Conservation (phyloP, 1,284 basidiomycete genomes). For the Chalciporus sp. region DNA sequence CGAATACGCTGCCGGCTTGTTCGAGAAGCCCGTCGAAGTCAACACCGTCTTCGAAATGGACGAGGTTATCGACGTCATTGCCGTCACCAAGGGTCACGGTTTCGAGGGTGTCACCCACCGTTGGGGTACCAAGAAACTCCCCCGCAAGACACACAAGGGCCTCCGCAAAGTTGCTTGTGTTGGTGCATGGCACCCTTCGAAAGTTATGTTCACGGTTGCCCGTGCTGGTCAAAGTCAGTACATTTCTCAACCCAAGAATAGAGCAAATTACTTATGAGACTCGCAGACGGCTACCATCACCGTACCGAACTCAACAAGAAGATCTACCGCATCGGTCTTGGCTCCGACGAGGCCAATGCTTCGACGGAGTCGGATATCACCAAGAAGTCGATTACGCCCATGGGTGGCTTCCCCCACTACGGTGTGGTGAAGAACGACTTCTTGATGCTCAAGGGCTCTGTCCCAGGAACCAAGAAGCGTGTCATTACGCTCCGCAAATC, state of each 20-base stretch:
- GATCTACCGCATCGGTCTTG: constrained; percentile 94
- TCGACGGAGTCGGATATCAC: constrained; percentile 94
- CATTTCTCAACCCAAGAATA: neutral
- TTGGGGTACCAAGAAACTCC: constrained; percentile 99
- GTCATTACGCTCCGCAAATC: constrained; percentile 92
- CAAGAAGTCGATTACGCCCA: constrained; percentile 94
- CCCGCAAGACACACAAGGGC: constrained; percentile 99
- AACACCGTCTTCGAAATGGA: constrained; percentile 92
- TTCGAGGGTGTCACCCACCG: constrained; percentile 99
- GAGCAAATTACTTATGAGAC: constrained; percentile 15
- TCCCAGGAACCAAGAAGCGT: constrained; percentile 97
- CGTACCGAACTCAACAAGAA: constrained; percentile 99
- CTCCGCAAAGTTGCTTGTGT: constrained; percentile 99
- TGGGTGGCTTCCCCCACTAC: constrained; percentile 99
- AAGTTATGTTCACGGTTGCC: constrained; percentile 99
- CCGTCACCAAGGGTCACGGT: constrained; percentile 99
- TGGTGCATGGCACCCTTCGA: constrained; percentile 98
- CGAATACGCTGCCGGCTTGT: constrained; percentile 92
- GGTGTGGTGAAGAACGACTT: constrained; percentile 99
- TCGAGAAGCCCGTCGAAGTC: constrained; percentile 96
- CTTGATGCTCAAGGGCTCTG: constrained; percentile 92
- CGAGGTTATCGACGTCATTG: constrained; percentile 96
- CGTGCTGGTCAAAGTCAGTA: constrained; percentile 97
- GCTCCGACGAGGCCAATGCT: constrained; percentile 81
- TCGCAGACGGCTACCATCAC: constrained; percentile 94